Conservation (phyloP, 352 stramenopile species). For the Globisporangium heterothallicum region DNA sequence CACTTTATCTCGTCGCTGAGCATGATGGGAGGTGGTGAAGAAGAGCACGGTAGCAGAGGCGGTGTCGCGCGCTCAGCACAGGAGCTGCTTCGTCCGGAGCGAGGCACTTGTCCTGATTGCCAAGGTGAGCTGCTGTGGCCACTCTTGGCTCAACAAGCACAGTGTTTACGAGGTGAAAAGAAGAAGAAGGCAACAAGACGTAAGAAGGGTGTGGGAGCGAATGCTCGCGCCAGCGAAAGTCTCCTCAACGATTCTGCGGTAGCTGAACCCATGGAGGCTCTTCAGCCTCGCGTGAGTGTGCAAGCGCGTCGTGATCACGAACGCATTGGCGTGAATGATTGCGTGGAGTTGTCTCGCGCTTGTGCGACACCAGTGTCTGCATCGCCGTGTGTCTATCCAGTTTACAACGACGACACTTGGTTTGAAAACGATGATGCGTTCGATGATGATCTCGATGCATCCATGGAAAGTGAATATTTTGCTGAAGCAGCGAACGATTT, state of each 20-base stretch:
- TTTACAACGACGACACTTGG: constrained; percentile 24
- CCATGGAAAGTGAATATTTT: background rate
- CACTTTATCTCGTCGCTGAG: constrained; percentile 33
- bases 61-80: too few relatives aligned
- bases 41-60: constrained; percentile 3
- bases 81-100: constrained; percentile 12
- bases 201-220: too few relatives aligned
- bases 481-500: too few relatives aligned
- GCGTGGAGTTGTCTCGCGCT: too few relatives aligned
- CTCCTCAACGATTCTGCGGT: too few relatives aligned
- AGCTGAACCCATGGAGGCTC: too few relatives aligned
- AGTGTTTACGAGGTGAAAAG: background rate
- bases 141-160: constrained; percentile 21
- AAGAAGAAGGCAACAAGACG: background rate
- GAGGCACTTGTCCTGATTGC: constrained; percentile 44
- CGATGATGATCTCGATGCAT: background rate
- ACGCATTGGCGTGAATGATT: too few relatives aligned
- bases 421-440: constrained; percentile 23
- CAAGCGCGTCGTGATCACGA: too few relatives aligned
- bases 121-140: constrained; percentile 33
- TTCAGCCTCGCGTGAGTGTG: too few relatives aligned
- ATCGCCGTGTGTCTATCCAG: too few relatives aligned
- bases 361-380: too few relatives aligned
- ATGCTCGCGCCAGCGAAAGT: too few relatives aligned
- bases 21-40: constrained; percentile 13